Evolutionary conservation across 2,329 filamentous ascomycete genomes (phyloP), one percentile per base, ranked within the genome.

Genomic region (Ophiocordyceps sinensis): DNA sequence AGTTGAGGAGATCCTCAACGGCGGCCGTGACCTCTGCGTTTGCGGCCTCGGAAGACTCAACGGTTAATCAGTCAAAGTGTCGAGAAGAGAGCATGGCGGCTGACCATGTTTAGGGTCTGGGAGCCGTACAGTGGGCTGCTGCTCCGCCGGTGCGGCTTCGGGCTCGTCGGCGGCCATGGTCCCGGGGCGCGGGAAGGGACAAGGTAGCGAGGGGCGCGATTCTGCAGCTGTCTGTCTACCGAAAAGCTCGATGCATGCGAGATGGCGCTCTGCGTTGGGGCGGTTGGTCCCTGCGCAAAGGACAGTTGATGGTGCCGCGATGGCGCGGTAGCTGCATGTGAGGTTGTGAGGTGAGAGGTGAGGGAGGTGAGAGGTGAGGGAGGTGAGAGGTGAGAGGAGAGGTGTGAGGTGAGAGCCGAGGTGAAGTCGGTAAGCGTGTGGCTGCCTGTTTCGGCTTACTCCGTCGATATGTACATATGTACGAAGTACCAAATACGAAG

Each of bases 1-100:
- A 81, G 56, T 88, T 86, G 4, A 95, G 67, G 3, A 95, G 72
- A 34, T 94, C 85, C 51, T 95, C 88, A 1, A 95, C 81, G 2
- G 87, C 85, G 4, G 76, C 77, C 2, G 79, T 79, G 43, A 93
- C 73, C 55, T 89, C 82, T 36, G 73, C 68, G 8, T 68, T 70
- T 37, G 67, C 63, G 36, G 71, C 66, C 10, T 35, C 32, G 14
- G 32, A 15, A 35, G 32, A 17, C 32, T 35, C 2, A 32, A 8
- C 30, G 30, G 2, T 4, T 2, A 13, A 32, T 15, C n/a, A 11
- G 30, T 12, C 30, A 21, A 19, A 36, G 13, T 17, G 34, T 14
- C 3, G 3, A 6, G 26, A 41, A 13, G 30, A 10, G 14, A 32
- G 12, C 7, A 32, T 15, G 23, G 7, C 30, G 30, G 13, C 7